A percentile compares a stretch with the other conserved stretches of the same genome.
phyloP scores from a whole-genome alignment of 2,329 filamentous ascomycete genomes.

The Lachnellula occidentalis region DNA sequence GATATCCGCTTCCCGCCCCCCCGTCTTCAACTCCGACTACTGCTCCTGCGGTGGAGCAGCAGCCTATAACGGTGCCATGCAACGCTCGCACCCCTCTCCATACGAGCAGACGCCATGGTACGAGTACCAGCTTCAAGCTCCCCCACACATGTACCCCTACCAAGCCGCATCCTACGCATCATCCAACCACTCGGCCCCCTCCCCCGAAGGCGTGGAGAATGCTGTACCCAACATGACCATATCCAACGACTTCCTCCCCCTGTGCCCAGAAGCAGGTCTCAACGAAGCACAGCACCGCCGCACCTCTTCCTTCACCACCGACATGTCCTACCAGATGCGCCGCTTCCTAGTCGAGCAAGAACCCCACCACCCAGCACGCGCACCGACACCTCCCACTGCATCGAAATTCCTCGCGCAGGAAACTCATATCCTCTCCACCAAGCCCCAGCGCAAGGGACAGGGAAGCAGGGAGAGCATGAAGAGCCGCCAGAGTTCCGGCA shows the following conservation, averaged over 20 bases:
- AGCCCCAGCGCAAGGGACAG: slow-evolving; percentile 5
- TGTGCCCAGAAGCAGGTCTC: slow-evolving; percentile 8
- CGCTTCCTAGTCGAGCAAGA: slow-evolving; percentile 14
- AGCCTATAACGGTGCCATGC: slow-evolving; percentile 1
- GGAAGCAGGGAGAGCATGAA: slow-evolving; percentile 17
- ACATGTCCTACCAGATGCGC: slow-evolving; percentile 15
- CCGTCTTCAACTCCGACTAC: slow-evolving; percentile 23
- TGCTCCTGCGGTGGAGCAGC: slow-evolving; percentile 22
- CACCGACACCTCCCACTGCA: not conserved
- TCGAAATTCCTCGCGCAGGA: slow-evolving; percentile 9
- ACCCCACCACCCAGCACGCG: not conserved
- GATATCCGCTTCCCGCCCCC: slow-evolving; percentile 21
- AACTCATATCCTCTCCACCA: slow-evolving; percentile 3
- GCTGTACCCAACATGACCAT: slow-evolving; percentile 14
- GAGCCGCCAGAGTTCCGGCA: slow-evolving; percentile 13
- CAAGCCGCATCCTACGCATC: slow-evolving; percentile 11
- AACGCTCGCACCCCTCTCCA: not conserved
- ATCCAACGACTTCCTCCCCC: slow-evolving; percentile 10
- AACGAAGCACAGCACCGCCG: slow-evolving; percentile 14
- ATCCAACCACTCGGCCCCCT: slow-evolving; percentile 3
- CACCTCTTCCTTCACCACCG: slow-evolving; percentile 8
- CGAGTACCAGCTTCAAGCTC: not conserved
- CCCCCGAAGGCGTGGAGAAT: slow-evolving; percentile 21
- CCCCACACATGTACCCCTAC: slow-evolving; percentile 3
- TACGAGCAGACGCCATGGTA: slow-evolving; percentile 1